These are phyloP conservation scores for Metschnikowia henanensis DNA, from an alignment of 805 yeast genomes.

Conservation along the genomic window DNA sequence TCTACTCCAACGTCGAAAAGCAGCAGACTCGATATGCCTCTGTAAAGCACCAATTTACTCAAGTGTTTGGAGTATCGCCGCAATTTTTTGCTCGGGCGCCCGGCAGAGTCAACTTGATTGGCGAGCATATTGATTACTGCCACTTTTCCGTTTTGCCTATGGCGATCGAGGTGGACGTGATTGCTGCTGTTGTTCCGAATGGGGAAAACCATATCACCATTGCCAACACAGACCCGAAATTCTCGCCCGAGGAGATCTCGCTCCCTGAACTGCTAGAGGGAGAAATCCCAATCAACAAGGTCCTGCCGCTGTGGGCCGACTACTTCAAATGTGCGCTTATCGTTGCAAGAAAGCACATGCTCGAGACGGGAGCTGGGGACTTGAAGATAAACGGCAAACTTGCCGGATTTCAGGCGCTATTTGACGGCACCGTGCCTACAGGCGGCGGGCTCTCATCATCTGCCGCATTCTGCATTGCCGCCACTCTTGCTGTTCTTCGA, in stretches of 20 bases:
- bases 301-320: constrained; percentile 59
- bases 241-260: constrained; percentile 40
- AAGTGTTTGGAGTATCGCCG: constrained; percentile 30
- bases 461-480: constrained; percentile 70
- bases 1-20: constrained; percentile 31
- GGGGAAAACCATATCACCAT: constrained; percentile 21
- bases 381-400: constrained; percentile 24
- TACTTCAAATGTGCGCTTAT: constrained; percentile 65
- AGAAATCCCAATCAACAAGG: constrained; percentile 47
- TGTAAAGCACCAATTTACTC: constrained; percentile 24
- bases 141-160: constrained; percentile 68
- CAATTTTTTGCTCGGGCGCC: constrained; percentile 62
- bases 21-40: constrained; percentile 29
- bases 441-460: constrained; percentile 73
- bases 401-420: constrained; percentile 50
- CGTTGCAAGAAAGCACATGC: constrained; percentile 52
- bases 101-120: constrained; percentile 74
- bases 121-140: constrained; percentile 74
- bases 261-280: constrained; percentile 43
- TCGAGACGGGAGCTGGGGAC: constrained; percentile 20
- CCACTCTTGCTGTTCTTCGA: constrained; percentile 55
- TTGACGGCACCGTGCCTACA: constrained; percentile 68
- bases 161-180: constrained; percentile 66
- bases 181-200: constrained; percentile 46
- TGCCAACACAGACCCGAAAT: constrained; percentile 34